phyloP scores from a whole-genome alignment of 164 flowering plant genomes.

The Annona cherimola region DNA sequence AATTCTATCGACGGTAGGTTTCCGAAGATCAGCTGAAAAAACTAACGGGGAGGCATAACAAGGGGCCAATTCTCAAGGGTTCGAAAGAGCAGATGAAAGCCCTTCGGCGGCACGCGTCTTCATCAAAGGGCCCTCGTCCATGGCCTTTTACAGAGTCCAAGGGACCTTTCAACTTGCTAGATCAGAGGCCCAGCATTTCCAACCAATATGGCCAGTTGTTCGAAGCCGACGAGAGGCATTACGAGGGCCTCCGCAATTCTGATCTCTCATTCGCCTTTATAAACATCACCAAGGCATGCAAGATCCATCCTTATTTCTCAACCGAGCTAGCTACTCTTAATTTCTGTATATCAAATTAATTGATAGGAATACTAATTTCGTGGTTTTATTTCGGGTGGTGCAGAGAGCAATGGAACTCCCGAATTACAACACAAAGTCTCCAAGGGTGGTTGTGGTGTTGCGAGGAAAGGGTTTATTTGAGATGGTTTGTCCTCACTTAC shows the following conservation, averaged over 20 bases:
- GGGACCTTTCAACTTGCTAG: slow-evolving; percentile 30
- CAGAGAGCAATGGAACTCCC: slow-evolving; percentile 42
- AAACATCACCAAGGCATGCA: slow-evolving; percentile 35
- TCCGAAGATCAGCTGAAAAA: slow-evolving; percentile 26
- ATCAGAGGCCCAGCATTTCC: slow-evolving; percentile 21
- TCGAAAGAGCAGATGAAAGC: slow-evolving; percentile 36
- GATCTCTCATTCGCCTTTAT: slow-evolving; percentile 25
- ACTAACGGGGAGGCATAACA: slow-evolving; percentile 22
- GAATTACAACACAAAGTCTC: slow-evolving; percentile 33
- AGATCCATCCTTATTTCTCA: not conserved
- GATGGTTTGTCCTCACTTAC: slow-evolving; percentile 48
- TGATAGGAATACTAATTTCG: too few relatives aligned
- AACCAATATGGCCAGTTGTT: slow-evolving; percentile 31
- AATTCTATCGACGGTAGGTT: slow-evolving; percentile 17
- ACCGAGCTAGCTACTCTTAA: not conserved
- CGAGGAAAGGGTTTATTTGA: slow-evolving; percentile 40
- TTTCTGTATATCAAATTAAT: not conserved
- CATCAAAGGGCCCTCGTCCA: slow-evolving; percentile 9
- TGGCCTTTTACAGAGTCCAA: slow-evolving; percentile 20
- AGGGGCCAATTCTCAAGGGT: slow-evolving; percentile 31
- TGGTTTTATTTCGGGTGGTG: too few relatives aligned
- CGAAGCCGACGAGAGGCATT: slow-evolving; percentile 23
- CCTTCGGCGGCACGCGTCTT: slow-evolving; percentile 22
- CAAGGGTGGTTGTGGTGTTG: slow-evolving; percentile 23
- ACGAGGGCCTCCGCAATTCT: slow-evolving; percentile 26